These are phyloP conservation scores for Ogataea degrootiae DNA, from an alignment of 805 yeast species.

Conservation along the genomic window DNA sequence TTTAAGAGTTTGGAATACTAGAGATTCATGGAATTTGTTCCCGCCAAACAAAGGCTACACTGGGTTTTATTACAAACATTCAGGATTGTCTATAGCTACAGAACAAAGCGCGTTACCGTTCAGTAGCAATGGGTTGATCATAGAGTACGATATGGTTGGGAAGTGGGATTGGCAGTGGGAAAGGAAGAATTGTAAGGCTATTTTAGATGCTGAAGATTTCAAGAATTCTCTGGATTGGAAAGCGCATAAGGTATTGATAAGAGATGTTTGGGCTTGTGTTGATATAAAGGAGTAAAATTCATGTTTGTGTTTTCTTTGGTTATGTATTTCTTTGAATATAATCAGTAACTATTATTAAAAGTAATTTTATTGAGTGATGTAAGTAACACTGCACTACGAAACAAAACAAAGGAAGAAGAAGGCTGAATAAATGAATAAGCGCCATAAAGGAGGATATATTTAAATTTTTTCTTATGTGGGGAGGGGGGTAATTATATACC, in stretches of 20 bases:
- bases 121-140: constrained; percentile 8
- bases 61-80: constrained; percentile 15
- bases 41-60: constrained; percentile 13
- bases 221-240: constrained; percentile 13
- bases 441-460: constrained; percentile 7
- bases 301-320: too few relatives aligned
- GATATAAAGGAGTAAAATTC: background rate
- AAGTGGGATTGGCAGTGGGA: constrained; percentile 19
- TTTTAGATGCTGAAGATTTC: constrained; percentile 14
- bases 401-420: too few relatives aligned
- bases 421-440: too few relatives aligned
- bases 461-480: too few relatives aligned
- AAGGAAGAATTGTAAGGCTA: constrained; percentile 12
- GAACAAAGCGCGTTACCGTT: constrained; percentile 10
- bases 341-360: too few relatives aligned
- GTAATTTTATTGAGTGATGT: too few relatives aligned
- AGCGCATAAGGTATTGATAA: constrained; percentile 13
- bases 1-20: constrained; percentile 19
- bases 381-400: too few relatives aligned
- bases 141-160: constrained; percentile 17
- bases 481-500: too few relatives aligned
- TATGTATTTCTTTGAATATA: too few relatives aligned
- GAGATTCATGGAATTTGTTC: constrained; percentile 20
- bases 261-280: constrained; percentile 20
- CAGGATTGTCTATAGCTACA: constrained; percentile 20